Conservation (phyloP, 306 rosid species). For the barrel medic (Medicago truncatula) region MtrunA17r5.0-ANR NC_053046.1:12539501-12540000, state of each 20-base stretch:
- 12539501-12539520: conserved; percentile 95
- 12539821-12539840: neutral
- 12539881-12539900: conserved; percentile 26
- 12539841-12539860: conserved; percentile 23
- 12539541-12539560: conserved; percentile 80
- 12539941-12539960: conserved; percentile 66
- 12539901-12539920: conserved; percentile 70
- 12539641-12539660: conserved; percentile 79
- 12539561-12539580: conserved; percentile 66
- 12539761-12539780: conserved; percentile 59
- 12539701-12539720: conserved; percentile 54
- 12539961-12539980: conserved; percentile 82
- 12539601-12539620: conserved; percentile 67
- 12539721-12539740: conserved; percentile 39
- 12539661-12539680: conserved; percentile 85
- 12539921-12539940: conserved; percentile 57
- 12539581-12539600: conserved; percentile 72
- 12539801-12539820: conserved; percentile 51
- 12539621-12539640: conserved; percentile 88
- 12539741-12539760: conserved; percentile 59
- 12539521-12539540: conserved; percentile 77
- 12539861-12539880: neutral
- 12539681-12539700: conserved; percentile 73
- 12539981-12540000: conserved; percentile 68
- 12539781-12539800: conserved; percentile 59